phyloP scores from a whole-genome alignment of 2,329 filamentous ascomycete species.

The Coniochaeta pulveracea region DNA sequence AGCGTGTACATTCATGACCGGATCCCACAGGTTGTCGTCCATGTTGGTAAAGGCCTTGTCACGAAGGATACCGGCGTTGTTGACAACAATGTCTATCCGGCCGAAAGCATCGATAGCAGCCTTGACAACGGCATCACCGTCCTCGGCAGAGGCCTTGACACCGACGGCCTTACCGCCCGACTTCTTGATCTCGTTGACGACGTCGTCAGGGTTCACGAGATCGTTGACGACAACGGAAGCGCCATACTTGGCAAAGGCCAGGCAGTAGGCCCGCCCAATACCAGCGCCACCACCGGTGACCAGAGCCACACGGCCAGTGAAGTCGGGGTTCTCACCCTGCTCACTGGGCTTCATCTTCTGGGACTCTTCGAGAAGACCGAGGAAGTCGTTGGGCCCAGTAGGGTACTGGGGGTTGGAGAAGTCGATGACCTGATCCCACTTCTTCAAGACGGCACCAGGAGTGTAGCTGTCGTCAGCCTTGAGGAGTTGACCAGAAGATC shows the following conservation, averaged over 20 bases:
- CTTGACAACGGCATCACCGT: constrained; percentile 86
- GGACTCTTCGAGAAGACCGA: constrained; percentile 74
- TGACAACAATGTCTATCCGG: constrained; percentile 88
- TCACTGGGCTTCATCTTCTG: constrained; percentile 65
- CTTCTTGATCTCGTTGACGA: constrained; percentile 87
- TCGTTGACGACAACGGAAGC: constrained; percentile 91
- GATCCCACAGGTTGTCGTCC: constrained; percentile 88
- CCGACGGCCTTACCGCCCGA: constrained; percentile 80
- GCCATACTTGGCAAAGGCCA: constrained; percentile 73
- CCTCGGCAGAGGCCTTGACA: constrained; percentile 87
- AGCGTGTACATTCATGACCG: constrained; percentile 85
- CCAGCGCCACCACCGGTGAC: constrained; percentile 82
- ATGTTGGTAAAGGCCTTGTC: constrained; percentile 98
- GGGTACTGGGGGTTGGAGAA: constrained; percentile 80
- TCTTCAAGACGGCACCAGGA: constrained; percentile 74
- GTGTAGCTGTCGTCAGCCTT: constrained; percentile 85
- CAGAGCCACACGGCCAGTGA: constrained; percentile 74
- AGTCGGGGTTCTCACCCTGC: constrained; percentile 63
- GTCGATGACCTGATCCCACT: constrained; percentile 81
- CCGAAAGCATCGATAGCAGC: constrained; percentile 87
- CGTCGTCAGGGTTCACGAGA: constrained; percentile 79
- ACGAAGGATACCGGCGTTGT: constrained; percentile 94
- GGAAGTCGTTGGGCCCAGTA: constrained; percentile 75
- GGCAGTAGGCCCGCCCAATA: constrained; percentile 81
- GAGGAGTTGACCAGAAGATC: constrained; percentile 76